These are phyloP conservation scores for Pleurozium schreberi DNA, from an alignment of 225 moss, liverwort and hornwort genomes.

Conservation along the genomic window DNA sequence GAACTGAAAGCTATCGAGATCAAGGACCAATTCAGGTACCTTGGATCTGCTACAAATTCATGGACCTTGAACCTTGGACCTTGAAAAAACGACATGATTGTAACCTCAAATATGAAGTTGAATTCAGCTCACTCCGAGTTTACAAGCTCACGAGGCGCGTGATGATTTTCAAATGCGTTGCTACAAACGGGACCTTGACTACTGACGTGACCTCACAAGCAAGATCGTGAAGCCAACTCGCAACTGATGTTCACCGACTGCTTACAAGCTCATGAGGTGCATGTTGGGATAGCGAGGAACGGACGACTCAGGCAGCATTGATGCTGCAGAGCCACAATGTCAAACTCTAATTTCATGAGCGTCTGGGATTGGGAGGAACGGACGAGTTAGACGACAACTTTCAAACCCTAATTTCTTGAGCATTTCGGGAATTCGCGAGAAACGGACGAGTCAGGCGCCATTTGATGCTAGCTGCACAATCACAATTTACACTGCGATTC, in stretches of 20 bases:
- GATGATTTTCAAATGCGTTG: neutral
- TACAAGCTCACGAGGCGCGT: neutral
- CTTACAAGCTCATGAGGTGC: neutral
- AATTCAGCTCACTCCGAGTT: neutral
- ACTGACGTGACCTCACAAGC: neutral
- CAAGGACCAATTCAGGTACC: neutral
- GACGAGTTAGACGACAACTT: neutral
- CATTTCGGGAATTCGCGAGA: neutral
- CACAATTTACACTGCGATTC: neutral
- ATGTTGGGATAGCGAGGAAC: neutral
- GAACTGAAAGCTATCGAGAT: neutral
- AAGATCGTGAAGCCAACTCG: neutral
- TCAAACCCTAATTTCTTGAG: neutral
- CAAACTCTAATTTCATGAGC: neutral
- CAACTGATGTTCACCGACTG: neutral
- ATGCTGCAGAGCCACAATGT: neutral
- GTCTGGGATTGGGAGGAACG: neutral
- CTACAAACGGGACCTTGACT: neutral
- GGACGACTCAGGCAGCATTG: neutral
- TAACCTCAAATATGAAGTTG: neutral
- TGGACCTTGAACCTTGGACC: too few species aligned
- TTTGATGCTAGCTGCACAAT: neutral
- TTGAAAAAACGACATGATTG: neutral
- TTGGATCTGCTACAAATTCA: neutral
- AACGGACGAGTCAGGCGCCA: neutral